Evolutionary conservation across 805 yeast species (phyloP), one percentile per base, ranked within the genome.

Genomic region (Torulaspora delbrueckii): DNA sequence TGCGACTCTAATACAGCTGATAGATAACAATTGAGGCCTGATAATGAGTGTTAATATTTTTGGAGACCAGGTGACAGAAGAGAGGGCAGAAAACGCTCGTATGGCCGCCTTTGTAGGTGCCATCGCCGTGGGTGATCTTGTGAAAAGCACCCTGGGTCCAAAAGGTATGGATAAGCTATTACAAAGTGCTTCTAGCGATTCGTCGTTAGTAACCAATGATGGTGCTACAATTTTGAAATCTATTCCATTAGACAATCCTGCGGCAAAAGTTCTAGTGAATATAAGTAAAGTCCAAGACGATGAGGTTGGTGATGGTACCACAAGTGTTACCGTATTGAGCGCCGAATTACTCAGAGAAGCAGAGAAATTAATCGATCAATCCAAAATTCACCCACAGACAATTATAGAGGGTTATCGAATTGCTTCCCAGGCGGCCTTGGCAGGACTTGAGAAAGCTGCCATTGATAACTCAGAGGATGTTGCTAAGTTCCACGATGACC

Each of bases 291-390:
- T 95, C 16, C 99, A 93, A 72, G 99, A 93, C 66, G 96, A 95
- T 50, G 97, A 91, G 67, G 96, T 91, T 55, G 98, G 98, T 50
- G 98, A 93, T 63, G 99, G 99, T 56, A 93, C 99, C 34, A 91
- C 99, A 0, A 85, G 96, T 22, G 99, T 95, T 26, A 89, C 97
- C 0, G 86, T 93, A 9, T 71, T 91, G 47, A 82, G 91, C 35
- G 90, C 96, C 8, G 98, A 93, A 68, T 75, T 93, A 48, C 74
- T 93, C 55, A 80, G 96, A 65, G 97, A 91, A 71, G 97, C 98
- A 27, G 97, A 93, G 68, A 82, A 82, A 64, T 78, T 93, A 52
- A 85, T 93, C 39, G 96, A 89, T 55, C 85, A 83, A 65, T 58
- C 58, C 12, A 90, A 85, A 63, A 93, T 93, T 53, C 99, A 93